phyloP scores from a whole-genome alignment of 1,284 basidiomycete genomes.

The Grifola frondosa region DNA sequence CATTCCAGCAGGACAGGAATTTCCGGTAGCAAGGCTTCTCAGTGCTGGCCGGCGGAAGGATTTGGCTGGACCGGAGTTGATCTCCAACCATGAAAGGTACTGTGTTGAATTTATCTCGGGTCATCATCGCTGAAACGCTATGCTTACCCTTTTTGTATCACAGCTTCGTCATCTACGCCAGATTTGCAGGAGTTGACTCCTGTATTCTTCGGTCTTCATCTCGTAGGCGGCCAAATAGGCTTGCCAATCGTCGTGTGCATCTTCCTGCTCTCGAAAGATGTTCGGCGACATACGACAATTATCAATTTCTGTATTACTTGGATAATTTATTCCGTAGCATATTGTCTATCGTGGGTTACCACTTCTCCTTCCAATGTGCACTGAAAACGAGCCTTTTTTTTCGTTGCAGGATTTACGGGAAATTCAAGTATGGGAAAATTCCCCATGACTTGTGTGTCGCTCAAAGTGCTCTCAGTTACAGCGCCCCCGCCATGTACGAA shows the following conservation, averaged over 20 bases:
- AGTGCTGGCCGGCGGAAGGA: too few species aligned
- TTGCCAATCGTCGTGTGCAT: conserved; percentile 33
- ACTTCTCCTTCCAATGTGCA: neutral
- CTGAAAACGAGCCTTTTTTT: too few species aligned
- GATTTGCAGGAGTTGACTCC: conserved; percentile 15
- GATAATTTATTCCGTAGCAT: conserved; percentile 53
- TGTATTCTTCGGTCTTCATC: conserved; percentile 25
- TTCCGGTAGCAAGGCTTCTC: too few species aligned
- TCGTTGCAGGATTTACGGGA: conserved; percentile 38
- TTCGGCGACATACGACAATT: conserved; percentile 30
- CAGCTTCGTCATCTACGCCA: conserved; percentile 3
- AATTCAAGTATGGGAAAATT: conserved; percentile 16
- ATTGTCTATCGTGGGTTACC: conserved; percentile 47
- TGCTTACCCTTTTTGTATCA: too few species aligned
- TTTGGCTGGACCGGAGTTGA: conserved; percentile 24
- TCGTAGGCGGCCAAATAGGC: conserved; percentile 32
- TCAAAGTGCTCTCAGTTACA: conserved; percentile 54
- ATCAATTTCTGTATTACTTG: conserved; percentile 46
- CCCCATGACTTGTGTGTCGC: conserved; percentile 39
- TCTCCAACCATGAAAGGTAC: too few species aligned
- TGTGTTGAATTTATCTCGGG: too few species aligned
- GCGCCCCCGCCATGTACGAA: conserved; percentile 54
- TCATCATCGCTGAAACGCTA: too few species aligned
- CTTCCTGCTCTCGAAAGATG: conserved; percentile 28
- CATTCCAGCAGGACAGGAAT: too few species aligned